Conservation (phyloP, 208 protist genomes). For the Acanthamoeba castellanii region DNA sequence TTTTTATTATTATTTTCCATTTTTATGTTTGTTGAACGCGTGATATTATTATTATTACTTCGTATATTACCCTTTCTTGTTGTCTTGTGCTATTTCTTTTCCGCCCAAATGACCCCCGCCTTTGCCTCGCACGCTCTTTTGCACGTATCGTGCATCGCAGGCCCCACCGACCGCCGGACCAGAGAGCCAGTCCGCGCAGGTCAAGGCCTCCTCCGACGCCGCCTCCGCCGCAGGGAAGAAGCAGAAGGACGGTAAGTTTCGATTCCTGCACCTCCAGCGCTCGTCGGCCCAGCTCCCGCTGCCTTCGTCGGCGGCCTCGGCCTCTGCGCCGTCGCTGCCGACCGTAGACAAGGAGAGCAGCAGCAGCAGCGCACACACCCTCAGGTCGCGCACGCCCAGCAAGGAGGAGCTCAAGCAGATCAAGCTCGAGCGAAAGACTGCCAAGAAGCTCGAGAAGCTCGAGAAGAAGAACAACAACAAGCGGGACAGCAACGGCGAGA, state of each 20-base stretch:
- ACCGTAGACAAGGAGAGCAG: neutral
- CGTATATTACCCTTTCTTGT: neutral
- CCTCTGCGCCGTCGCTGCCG: neutral
- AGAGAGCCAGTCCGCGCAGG: neutral
- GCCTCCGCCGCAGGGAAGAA: neutral
- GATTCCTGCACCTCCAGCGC: conserved; percentile 50
- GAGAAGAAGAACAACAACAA: conserved; percentile 9
- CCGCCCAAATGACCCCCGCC: too few relatives aligned
- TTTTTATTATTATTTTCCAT: neutral
- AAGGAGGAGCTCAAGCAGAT: conserved; percentile 43
- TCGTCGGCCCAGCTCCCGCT: neutral
- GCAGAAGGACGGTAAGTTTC: conserved; percentile 3
- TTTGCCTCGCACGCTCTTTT: too few relatives aligned
- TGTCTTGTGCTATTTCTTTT: neutral
- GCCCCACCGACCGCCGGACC: too few relatives aligned
- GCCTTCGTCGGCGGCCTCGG: neutral
- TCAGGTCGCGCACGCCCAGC: neutral
- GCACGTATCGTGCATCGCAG: too few relatives aligned
- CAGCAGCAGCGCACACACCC: neutral
- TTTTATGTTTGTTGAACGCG: neutral
- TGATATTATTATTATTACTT: neutral
- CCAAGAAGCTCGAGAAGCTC: conserved; percentile 35
- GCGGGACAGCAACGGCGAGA: neutral
- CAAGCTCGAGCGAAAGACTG: neutral
- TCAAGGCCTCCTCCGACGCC: neutral